These are phyloP conservation scores for Cryptococcus sp. DNA, from an alignment of 1,284 basidiomycete genomes.

Conservation along the genomic window DNA sequence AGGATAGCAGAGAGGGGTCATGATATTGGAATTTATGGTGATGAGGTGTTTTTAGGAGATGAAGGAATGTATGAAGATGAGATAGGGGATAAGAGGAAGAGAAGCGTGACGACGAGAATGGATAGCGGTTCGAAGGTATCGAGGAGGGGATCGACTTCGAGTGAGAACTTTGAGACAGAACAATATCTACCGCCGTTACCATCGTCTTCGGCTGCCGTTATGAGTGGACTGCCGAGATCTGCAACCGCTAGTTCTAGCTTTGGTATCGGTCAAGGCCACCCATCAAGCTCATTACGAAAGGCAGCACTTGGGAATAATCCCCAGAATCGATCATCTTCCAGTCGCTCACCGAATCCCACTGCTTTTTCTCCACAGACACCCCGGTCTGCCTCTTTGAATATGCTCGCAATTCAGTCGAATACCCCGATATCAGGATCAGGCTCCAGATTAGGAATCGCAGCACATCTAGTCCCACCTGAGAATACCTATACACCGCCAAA, in stretches of 20 bases:
- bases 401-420: slow-evolving; percentile 9
- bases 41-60: not conserved
- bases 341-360: not conserved
- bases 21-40: slow-evolving; percentile 2
- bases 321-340: not conserved
- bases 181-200: no score
- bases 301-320: not conserved
- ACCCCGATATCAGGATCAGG: slow-evolving; percentile 3
- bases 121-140: not conserved
- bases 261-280: not conserved
- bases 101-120: not conserved
- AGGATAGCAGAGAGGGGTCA: slow-evolving; percentile 26
- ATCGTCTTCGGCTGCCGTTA: not conserved
- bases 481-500: slow-evolving; percentile 41
- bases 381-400: slow-evolving; percentile 25
- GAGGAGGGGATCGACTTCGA: not conserved
- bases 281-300: not conserved
- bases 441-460: slow-evolving; percentile 32
- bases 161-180: no score
- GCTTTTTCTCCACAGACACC: not conserved
- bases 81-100: not conserved
- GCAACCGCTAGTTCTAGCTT: not conserved
- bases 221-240: not conserved
- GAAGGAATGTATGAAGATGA: not conserved
- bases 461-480: slow-evolving; percentile 41